A percentile compares a stretch with the other conserved stretches of the same genome.
phyloP scores from a whole-genome alignment of 2,329 filamentous ascomycete species.

The Paraphoma chrysanthemicola region DNA sequence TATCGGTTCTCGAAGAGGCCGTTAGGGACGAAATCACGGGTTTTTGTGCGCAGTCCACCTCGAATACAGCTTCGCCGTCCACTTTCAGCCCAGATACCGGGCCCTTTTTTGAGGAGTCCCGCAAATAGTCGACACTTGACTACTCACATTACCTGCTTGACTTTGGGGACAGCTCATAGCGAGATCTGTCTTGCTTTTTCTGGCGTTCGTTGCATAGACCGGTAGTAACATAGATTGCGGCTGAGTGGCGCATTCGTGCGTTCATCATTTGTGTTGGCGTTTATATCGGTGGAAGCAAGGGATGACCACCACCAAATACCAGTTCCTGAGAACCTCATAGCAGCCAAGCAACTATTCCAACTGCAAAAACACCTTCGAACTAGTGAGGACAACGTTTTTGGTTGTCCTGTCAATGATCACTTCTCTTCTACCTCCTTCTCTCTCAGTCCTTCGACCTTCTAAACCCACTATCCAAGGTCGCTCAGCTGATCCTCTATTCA shows the following conservation, averaged over 20 bases:
- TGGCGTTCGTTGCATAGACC: slow-evolving; percentile 10
- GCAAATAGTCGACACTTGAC: no score
- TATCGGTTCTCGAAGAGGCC: slow-evolving; percentile 31
- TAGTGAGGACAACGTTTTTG: no score
- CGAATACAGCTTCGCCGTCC: no score
- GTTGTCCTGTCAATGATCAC: no score
- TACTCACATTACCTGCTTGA: neutral
- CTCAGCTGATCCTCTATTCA: no score
- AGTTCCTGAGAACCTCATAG: neutral
- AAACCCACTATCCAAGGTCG: no score
- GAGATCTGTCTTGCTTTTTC: slow-evolving; percentile 4
- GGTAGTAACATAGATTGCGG: slow-evolving; percentile 3
- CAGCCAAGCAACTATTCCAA: neutral
- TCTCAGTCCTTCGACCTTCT: neutral
- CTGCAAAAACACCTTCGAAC: neutral
- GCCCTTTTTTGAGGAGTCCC: no score
- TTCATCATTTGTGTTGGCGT: neutral
- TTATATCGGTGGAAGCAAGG: slow-evolving; percentile 11
- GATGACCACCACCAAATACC: neutral
- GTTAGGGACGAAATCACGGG: neutral
- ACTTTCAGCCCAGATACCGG: no score
- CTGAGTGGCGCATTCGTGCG: slow-evolving; percentile 2
- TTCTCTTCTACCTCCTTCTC: neutral
- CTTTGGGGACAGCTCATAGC: neutral
- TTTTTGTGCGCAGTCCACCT: no score